phyloP scores from a whole-genome alignment of 345 rosid species.

The Sapria himalayana region DNA sequence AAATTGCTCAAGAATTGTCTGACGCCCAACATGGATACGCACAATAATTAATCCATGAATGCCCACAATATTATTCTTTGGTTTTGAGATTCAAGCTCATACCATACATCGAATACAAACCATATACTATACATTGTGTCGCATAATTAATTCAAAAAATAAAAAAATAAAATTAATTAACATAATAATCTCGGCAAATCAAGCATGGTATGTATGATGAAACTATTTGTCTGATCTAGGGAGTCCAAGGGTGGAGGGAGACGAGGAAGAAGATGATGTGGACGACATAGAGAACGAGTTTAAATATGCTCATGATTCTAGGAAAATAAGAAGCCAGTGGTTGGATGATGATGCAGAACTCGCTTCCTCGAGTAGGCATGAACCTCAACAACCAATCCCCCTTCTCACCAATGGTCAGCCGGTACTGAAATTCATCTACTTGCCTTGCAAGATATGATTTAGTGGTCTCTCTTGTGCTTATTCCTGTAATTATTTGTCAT shows the following conservation, averaged over 20 bases:
- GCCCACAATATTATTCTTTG: no score
- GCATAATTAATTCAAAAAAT: neutral
- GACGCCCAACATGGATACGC: no score
- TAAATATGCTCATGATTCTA: slow-evolving; percentile 44
- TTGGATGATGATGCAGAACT: slow-evolving; percentile 71
- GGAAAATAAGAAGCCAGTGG: slow-evolving; percentile 48
- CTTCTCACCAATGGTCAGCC: slow-evolving; percentile 77
- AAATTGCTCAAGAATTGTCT: no score
- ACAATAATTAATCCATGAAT: no score
- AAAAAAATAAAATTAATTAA: neutral
- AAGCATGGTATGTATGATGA: no score
- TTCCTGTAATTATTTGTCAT: no score
- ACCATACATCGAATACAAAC: no score
- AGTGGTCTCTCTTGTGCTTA: no score
- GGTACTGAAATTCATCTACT: slow-evolving; percentile 20
- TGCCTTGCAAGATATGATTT: neutral
- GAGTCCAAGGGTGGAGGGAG: slow-evolving; percentile 85
- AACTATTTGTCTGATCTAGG: slow-evolving; percentile 25
- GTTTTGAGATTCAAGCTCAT: no score
- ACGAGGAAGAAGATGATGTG: slow-evolving; percentile 93
- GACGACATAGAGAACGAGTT: slow-evolving; percentile 96
- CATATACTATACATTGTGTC: neutral
- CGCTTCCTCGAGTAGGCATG: slow-evolving; percentile 79
- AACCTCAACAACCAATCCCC: slow-evolving; percentile 73
- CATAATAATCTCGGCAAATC: no score